These are phyloP conservation scores for Platanus orientalis DNA, from an alignment of 164 flowering plant species.

Conservation along the genomic window DNA sequence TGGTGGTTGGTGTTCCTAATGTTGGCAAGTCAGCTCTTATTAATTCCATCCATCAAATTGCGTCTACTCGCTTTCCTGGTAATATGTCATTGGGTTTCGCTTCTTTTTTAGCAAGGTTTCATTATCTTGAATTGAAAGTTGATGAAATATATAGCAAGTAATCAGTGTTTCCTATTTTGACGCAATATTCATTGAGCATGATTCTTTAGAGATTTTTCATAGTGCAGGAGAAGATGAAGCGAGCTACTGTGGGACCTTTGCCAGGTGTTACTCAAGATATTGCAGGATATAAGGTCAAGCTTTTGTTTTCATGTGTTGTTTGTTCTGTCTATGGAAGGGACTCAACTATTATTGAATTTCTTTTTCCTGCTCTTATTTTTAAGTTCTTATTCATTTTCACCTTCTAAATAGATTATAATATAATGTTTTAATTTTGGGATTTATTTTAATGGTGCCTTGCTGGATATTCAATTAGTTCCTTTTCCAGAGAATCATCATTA, in stretches of 20 bases:
- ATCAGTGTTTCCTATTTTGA: not conserved
- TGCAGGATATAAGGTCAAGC: constrained; percentile 84
- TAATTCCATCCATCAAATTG: constrained; percentile 80
- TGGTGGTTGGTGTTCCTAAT: constrained; percentile 98
- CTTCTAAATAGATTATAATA: too few relatives aligned
- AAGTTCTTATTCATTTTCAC: not conserved
- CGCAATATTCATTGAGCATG: constrained; percentile 9
- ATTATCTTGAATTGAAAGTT: not conserved
- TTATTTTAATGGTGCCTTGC: too few relatives aligned
- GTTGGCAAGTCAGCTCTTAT: constrained; percentile 94
- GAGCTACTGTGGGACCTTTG: constrained; percentile 90
- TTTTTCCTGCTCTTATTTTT: not conserved
- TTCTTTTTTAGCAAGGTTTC: too few relatives aligned
- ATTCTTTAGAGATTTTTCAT: constrained; percentile 25
- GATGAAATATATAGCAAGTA: too few relatives aligned
- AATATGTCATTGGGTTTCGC: constrained; percentile 15
- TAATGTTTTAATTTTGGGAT: too few relatives aligned
- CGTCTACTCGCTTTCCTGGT: constrained; percentile 82
- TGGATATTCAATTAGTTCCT: too few relatives aligned
- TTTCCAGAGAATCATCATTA: too few relatives aligned
- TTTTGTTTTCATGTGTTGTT: not conserved
- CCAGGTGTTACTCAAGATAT: constrained; percentile 99
- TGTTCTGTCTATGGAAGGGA: not conserved
- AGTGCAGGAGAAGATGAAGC: constrained; percentile 85
- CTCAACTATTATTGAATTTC: too few relatives aligned